These are phyloP conservation scores for Chlamydomonas sphaeroides DNA, from an alignment of 139 green algal genomes.

Conservation along the genomic window DNA sequence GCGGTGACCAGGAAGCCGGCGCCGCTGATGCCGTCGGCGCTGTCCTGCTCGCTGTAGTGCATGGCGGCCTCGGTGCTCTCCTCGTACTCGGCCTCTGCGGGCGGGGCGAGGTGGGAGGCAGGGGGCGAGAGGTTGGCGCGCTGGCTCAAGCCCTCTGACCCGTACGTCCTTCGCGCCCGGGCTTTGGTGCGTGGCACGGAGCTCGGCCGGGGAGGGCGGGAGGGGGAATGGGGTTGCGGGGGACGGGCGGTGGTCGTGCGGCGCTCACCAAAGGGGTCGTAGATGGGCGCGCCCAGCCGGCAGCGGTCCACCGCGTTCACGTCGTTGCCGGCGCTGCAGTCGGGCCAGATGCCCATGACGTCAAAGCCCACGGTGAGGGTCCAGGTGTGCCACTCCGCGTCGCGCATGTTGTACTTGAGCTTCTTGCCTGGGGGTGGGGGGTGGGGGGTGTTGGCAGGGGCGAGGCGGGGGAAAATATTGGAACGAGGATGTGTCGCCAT, in stretches of 20 bases:
- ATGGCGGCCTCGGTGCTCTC: conserved; percentile 22
- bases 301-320: conserved; percentile 58
- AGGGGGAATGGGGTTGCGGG: too few relatives aligned
- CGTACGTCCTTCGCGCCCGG: too few relatives aligned
- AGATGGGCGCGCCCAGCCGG: conserved; percentile 31
- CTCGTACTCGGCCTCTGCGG: conserved; percentile 28
- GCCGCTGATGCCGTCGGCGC: conserved; percentile 49
- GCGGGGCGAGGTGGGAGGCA: too few relatives aligned
- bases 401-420: conserved; percentile 63
- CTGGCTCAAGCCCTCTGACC: too few relatives aligned
- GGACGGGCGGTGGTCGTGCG: background rate
- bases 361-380: conserved; percentile 58
- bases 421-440: too few relatives aligned
- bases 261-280: conserved; percentile 16
- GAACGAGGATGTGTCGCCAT: too few relatives aligned
- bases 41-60: conserved; percentile 45
- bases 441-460: too few relatives aligned
- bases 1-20: conserved; percentile 61
- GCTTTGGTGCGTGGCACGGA: too few relatives aligned
- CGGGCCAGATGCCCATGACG: conserved; percentile 72
- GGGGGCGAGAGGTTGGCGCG: too few relatives aligned
- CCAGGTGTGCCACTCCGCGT: conserved; percentile 55
- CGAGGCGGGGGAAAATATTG: too few relatives aligned
- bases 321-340: conserved; percentile 56
- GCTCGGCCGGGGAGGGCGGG: too few relatives aligned